phyloP scores from a whole-genome alignment of 345 rosid genomes.

The Eucalyptus cladocalyx region DNA sequence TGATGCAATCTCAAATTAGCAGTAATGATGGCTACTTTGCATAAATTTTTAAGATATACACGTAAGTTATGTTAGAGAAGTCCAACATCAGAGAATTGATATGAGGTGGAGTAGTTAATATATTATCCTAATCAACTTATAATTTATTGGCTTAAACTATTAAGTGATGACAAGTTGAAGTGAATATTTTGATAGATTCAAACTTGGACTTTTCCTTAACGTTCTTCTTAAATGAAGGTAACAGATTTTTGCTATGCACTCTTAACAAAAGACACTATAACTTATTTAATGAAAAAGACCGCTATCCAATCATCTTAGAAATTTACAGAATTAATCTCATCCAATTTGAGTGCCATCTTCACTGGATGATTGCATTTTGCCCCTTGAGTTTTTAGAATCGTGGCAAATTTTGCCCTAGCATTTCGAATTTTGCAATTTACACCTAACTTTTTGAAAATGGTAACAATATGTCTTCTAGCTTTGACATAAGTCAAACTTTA shows the following conservation, averaged over 20 bases:
- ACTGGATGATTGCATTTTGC: neutral
- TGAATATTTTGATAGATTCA: neutral
- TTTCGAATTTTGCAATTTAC: neutral
- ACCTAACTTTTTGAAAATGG: neutral
- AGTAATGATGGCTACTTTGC: too few species aligned
- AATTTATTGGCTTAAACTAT: neutral
- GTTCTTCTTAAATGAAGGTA: fast-evolving
- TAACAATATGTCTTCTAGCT: neutral
- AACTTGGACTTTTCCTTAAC: neutral
- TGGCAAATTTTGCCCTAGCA: neutral
- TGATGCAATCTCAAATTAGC: too few species aligned
- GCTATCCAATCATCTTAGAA: neutral
- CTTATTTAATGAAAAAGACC: neutral
- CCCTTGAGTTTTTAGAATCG: neutral
- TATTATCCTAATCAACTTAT: too few species aligned
- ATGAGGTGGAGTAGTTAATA: neutral
- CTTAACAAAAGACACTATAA: neutral
- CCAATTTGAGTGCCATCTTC: neutral
- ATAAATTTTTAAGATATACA: neutral
- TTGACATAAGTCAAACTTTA: neutral
- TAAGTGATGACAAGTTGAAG: neutral
- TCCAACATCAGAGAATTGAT: too few species aligned
- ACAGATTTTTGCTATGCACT: fast-evolving
- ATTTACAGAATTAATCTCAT: neutral
- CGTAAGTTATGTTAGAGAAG: neutral